Evolutionary conservation across 164 flowering plant species (phyloP).

Genomic region (Dillenia suffruticosa): DNA sequence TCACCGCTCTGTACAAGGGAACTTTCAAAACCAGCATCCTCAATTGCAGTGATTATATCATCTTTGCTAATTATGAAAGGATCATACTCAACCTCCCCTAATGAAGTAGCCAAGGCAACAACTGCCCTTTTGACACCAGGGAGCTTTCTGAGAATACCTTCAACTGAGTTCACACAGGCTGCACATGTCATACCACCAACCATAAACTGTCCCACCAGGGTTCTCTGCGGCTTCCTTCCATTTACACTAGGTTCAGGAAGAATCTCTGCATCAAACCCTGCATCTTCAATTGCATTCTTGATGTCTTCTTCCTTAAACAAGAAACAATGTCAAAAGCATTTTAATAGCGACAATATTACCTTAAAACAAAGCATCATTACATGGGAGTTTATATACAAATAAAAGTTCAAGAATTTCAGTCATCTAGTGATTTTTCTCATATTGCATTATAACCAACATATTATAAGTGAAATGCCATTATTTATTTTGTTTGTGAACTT

Average conservation of each 20-base stretch:
- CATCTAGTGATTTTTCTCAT: too few species aligned
- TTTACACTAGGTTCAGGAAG: slow-evolving; percentile 41
- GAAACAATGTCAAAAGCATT: not conserved
- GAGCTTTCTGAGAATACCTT: slow-evolving; percentile 72
- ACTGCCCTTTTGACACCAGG: slow-evolving; percentile 90
- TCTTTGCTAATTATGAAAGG: slow-evolving; percentile 68
- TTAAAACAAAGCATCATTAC: too few species aligned
- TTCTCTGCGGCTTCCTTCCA: slow-evolving; percentile 29
- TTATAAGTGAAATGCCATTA: too few species aligned
- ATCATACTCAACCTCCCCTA: slow-evolving; percentile 94
- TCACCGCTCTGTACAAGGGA: slow-evolving; percentile 77
- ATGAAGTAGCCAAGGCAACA: slow-evolving; percentile 85
- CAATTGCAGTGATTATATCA: slow-evolving; percentile 80
- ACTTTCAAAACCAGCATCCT: slow-evolving; percentile 96
- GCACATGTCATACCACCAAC: slow-evolving; percentile 99
- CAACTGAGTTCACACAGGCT: slow-evolving; percentile 92
- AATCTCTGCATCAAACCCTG: slow-evolving; percentile 96
- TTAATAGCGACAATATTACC: too few species aligned
- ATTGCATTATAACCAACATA: too few species aligned
- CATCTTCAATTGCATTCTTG: slow-evolving; percentile 87
- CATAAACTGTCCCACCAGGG: slow-evolving; percentile 75
- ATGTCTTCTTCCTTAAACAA: slow-evolving; percentile 76
- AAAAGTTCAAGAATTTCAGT: too few species aligned
- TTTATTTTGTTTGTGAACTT: too few species aligned
- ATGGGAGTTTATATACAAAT: too few species aligned